A percentile compares a stretch with the other conserved stretches of the same genome.
These are phyloP conservation scores for Paraphoma sp. DNA, from an alignment of 2,329 filamentous ascomycete genomes.

Conservation along the genomic window DNA sequence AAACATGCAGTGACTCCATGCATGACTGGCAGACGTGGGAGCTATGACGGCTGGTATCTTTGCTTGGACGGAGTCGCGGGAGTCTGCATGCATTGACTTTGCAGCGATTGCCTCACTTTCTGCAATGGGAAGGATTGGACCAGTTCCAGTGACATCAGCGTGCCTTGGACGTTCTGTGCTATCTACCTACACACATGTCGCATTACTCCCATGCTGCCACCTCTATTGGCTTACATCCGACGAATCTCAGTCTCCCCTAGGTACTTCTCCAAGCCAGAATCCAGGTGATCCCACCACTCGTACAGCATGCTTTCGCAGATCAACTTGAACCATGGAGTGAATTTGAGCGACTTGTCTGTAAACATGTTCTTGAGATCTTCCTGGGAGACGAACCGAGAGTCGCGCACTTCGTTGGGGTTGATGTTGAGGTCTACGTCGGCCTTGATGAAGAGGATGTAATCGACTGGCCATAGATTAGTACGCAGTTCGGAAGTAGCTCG, in stretches of 20 bases:
- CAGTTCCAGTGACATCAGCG: no score
- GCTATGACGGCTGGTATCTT: slow-evolving; percentile 6
- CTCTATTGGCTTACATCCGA: slow-evolving; percentile 67
- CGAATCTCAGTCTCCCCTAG: slow-evolving; percentile 85
- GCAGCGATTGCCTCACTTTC: slow-evolving; percentile 31
- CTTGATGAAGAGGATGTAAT: slow-evolving; percentile 96
- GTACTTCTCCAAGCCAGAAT: slow-evolving; percentile 82
- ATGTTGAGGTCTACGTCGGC: slow-evolving; percentile 82
- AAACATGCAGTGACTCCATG: slow-evolving; percentile 5
- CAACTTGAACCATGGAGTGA: slow-evolving; percentile 99
- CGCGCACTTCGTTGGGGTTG: slow-evolving; percentile 89
- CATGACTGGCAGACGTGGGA: slow-evolving; percentile 33
- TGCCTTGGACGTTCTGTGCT: background rate
- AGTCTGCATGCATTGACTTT: slow-evolving; percentile 17
- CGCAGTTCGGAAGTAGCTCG: background rate
- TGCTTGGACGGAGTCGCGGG: background rate
- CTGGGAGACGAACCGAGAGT: slow-evolving; percentile 81
- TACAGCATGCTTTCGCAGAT: slow-evolving; percentile 98
- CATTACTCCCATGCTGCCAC: background rate
- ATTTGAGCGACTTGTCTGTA: slow-evolving; percentile 77
- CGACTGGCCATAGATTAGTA: slow-evolving; percentile 65
- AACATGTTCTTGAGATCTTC: slow-evolving; percentile 87
- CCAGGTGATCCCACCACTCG: slow-evolving; percentile 92
- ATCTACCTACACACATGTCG: background rate
- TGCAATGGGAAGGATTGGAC: slow-evolving; percentile 13